Conservation (phyloP, 768 basidiomycete genomes). For the Lactifluus echinatus region DNA sequence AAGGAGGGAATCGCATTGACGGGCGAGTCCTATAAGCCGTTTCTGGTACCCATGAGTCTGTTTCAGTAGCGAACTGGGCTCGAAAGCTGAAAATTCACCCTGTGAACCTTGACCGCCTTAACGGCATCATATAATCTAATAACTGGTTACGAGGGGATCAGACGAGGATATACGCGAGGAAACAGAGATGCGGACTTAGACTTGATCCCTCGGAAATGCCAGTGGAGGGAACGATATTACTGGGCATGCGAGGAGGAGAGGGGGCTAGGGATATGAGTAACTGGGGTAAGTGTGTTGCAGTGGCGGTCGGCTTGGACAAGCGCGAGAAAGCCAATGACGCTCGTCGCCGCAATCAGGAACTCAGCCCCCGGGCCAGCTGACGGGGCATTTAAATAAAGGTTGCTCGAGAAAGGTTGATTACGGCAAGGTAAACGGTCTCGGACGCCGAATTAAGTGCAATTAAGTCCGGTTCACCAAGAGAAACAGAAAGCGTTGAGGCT, state of each 20-base stretch:
- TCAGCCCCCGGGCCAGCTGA: neutral
- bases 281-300: neutral
- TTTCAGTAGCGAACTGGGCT: neutral
- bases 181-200: neutral
- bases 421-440: neutral
- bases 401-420: too few relatives aligned
- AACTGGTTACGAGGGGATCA: neutral
- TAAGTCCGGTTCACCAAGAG: too few relatives aligned
- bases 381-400: too few relatives aligned
- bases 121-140: neutral
- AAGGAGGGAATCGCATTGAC: neutral
- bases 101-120: neutral
- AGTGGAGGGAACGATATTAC: neutral
- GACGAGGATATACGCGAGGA: neutral
- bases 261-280: neutral
- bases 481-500: too few relatives aligned
- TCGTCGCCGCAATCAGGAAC: neutral
- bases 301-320: neutral
- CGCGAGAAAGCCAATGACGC: slow-evolving; percentile 1
- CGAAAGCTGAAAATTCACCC: neutral
- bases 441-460: too few relatives aligned
- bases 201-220: neutral
- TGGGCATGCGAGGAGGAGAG: neutral
- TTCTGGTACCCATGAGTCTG: neutral
- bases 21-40: neutral